phyloP scores from a whole-genome alignment of 768 basidiomycete genomes.

The Psilocybe azurescens region DNA sequence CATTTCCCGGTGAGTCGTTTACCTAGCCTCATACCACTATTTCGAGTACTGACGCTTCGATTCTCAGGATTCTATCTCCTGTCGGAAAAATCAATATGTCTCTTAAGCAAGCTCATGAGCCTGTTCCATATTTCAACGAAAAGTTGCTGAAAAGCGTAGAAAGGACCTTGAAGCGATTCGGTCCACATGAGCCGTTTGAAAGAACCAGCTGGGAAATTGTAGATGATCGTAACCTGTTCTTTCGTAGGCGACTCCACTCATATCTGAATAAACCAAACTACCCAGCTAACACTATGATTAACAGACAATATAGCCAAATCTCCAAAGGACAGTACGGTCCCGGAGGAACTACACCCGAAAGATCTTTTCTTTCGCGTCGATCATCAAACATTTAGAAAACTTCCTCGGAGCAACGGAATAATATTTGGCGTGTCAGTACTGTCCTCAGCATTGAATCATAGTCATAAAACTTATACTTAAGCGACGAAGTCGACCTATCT shows the following conservation, averaged over 20 bases:
- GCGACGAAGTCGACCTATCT: neutral
- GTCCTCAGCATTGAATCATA: neutral
- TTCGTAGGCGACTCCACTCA: neutral
- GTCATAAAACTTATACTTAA: neutral
- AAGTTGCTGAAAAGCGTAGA: conserved; percentile 1
- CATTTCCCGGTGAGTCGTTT: neutral
- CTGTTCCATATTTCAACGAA: conserved; percentile 4
- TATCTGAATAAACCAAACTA: neutral
- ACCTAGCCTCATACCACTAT: too few relatives aligned
- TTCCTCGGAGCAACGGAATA: neutral
- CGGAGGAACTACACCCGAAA: neutral
- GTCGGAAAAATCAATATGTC: conserved; percentile 4
- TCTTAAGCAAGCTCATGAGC: neutral
- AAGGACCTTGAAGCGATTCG: neutral
- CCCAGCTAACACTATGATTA: neutral
- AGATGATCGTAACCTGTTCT: conserved; percentile 1
- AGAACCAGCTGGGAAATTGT: conserved; percentile 5
- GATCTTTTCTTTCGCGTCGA: conserved; percentile 5
- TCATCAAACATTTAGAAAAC: conserved; percentile 4
- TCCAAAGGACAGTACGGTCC: neutral
- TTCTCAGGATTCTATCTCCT: neutral
- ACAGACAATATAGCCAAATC: neutral
- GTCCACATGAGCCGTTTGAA: neutral
- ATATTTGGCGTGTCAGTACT: conserved; percentile 3
- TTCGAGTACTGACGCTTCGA: neutral